A percentile compares a stretch with the other conserved stretches of the same genome.
phyloP scores from a whole-genome alignment of 768 basidiomycete species.

The Russula abietina region DNA sequence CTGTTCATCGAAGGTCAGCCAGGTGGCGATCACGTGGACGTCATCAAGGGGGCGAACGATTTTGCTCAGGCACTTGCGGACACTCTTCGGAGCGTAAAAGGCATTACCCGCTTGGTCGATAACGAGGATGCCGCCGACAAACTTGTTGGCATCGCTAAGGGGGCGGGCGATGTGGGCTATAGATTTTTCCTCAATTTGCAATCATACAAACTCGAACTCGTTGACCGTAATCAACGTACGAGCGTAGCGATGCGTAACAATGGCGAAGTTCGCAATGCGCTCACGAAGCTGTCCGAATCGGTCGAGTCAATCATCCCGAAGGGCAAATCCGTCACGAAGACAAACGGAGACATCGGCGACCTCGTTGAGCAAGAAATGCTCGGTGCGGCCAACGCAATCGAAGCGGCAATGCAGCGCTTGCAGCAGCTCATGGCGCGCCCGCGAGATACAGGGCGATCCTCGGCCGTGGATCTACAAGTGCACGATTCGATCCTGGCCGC shows the following conservation, averaged over 20 bases:
- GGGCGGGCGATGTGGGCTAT: constrained; percentile 80
- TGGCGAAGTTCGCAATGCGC: constrained; percentile 72
- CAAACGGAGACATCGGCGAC: constrained; percentile 92
- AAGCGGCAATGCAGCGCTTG: constrained; percentile 82
- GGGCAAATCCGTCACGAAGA: constrained; percentile 65
- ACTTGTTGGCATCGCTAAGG: constrained; percentile 77
- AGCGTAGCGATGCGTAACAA: constrained; percentile 89
- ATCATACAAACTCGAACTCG: constrained; percentile 86
- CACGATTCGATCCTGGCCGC: constrained; percentile 95
- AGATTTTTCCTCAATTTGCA: constrained; percentile 94
- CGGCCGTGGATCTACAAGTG: constrained; percentile 88
- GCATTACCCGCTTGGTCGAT: constrained; percentile 85
- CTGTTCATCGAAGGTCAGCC: constrained; percentile 79
- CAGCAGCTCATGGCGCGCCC: constrained; percentile 90
- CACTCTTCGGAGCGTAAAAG: constrained; percentile 90
- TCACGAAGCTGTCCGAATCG: constrained; percentile 79
- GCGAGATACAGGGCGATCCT: constrained; percentile 80
- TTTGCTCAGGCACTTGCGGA: constrained; percentile 91
- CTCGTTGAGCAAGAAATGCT: constrained; percentile 96
- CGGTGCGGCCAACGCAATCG: constrained; percentile 88
- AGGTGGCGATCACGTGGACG: constrained; percentile 94
- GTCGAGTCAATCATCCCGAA: constrained; percentile 86
- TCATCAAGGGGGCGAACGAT: constrained; percentile 96
- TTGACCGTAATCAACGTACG: constrained; percentile 63
- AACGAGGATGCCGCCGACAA: constrained; percentile 92